These are phyloP conservation scores for Buddleja alternifolia DNA, from an alignment of 257 asterid species.

Conservation along the genomic window DNA sequence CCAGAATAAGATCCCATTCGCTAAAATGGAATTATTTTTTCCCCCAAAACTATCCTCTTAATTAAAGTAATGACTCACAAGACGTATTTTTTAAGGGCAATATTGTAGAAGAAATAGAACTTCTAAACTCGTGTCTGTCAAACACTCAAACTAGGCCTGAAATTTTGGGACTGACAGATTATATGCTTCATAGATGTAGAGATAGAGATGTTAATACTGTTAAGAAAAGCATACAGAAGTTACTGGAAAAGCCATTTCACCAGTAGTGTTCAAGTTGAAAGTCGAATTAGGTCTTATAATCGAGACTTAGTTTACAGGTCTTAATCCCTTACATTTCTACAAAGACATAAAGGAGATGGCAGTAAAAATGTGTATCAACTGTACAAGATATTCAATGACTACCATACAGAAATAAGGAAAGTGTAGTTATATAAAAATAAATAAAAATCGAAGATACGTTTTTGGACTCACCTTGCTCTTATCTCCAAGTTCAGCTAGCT, in stretches of 20 bases:
- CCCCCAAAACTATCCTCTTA: too few relatives aligned
- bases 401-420: background rate
- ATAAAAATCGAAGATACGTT: slow-evolving; percentile 1
- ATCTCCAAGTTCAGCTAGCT: slow-evolving; percentile 88
- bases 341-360: background rate
- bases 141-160: too few relatives aligned
- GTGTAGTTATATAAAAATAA: background rate
- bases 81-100: too few relatives aligned
- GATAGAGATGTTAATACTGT: background rate
- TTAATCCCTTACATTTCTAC: background rate
- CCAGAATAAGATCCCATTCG: too few relatives aligned
- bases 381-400: background rate
- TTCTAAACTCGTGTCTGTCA: too few relatives aligned
- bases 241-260: background rate
- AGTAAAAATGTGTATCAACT: too few relatives aligned
- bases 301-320: slow-evolving; percentile 1
- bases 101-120: too few relatives aligned
- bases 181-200: background rate
- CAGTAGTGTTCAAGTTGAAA: too few relatives aligned
- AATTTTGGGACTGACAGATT: too few relatives aligned
- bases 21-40: too few relatives aligned
- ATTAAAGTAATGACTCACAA: too few relatives aligned
- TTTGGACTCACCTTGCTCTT: slow-evolving; percentile 70
- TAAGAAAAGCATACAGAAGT: background rate
- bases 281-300: background rate